These are phyloP conservation scores for Clarireedia monteithiana DNA, from an alignment of 2,329 filamentous ascomycete genomes.

Conservation along the genomic window DNA sequence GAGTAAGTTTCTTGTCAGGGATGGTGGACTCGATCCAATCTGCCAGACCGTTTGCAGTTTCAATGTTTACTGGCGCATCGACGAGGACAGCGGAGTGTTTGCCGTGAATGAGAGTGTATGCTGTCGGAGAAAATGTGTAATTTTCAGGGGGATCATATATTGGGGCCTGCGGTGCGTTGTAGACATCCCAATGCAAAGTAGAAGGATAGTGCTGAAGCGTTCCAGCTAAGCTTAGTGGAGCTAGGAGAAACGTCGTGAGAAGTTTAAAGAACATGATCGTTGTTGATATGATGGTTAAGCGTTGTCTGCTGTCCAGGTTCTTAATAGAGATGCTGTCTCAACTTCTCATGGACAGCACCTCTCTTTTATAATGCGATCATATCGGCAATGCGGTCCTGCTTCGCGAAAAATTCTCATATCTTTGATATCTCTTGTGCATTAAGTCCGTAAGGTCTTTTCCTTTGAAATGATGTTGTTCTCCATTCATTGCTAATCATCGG, in stretches of 20 bases:
- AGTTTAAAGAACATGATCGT: background rate
- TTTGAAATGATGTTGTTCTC: too few relatives aligned
- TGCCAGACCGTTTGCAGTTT: constrained; percentile 19
- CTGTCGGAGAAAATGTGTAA: background rate
- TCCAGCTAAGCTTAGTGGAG: background rate
- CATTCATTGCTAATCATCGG: too few relatives aligned
- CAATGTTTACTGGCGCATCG: background rate
- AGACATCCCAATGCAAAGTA: background rate
- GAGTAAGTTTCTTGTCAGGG: constrained; percentile 23
- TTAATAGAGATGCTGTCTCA: background rate
- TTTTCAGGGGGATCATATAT: background rate
- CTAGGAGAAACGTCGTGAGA: background rate
- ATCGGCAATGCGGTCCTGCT: too few relatives aligned
- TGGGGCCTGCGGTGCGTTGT: background rate
- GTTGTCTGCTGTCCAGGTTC: background rate
- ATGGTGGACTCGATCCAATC: constrained; percentile 31
- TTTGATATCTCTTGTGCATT: too few relatives aligned
- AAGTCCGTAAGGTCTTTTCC: too few relatives aligned
- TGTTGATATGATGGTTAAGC: background rate
- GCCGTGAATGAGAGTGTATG: background rate
- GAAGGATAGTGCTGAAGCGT: background rate
- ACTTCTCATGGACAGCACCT: too few relatives aligned
- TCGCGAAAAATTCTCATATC: too few relatives aligned
- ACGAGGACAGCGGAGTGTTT: background rate
- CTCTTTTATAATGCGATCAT: background rate